These are phyloP conservation scores for Clarireedia paspali DNA, from an alignment of 2,329 filamentous ascomycete species.

Conservation along the genomic window DNA sequence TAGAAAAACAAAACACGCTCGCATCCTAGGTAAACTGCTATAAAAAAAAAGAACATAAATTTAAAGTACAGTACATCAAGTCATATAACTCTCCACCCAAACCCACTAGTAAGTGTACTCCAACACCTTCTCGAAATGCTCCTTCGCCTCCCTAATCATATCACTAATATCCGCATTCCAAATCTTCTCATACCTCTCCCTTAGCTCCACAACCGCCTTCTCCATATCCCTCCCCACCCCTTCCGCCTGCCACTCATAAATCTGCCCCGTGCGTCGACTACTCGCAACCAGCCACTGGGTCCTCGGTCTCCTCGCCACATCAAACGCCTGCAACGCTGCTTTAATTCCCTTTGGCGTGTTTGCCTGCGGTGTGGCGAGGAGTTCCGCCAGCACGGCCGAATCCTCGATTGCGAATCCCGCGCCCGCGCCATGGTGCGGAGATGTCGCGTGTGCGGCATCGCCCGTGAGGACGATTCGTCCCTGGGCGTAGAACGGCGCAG, in stretches of 20 bases:
- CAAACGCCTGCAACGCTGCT: conserved; percentile 39
- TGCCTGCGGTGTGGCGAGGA: conserved; percentile 38
- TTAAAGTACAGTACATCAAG: too few relatives aligned
- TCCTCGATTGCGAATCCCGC: conserved; percentile 50
- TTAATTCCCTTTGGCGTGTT: conserved; percentile 27
- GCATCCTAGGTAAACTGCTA: too few relatives aligned
- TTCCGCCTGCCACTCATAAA: conserved; percentile 32
- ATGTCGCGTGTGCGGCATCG: conserved; percentile 55
- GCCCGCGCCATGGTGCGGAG: conserved; percentile 51
- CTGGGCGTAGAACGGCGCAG: conserved; percentile 28
- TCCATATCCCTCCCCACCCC: conserved; percentile 29
- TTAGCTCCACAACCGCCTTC: conserved; percentile 33
- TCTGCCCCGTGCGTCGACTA: conserved; percentile 26
- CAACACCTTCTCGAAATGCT: not conserved
- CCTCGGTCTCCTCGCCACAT: conserved; percentile 33
- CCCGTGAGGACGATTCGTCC: conserved; percentile 41
- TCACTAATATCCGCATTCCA: conserved; percentile 26
- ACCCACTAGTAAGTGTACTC: too few relatives aligned
- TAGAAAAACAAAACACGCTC: too few relatives aligned
- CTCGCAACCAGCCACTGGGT: conserved; percentile 8
- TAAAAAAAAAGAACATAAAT: too few relatives aligned
- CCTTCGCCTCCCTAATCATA: not conserved
- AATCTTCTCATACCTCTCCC: conserved; percentile 35
- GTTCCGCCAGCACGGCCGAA: conserved; percentile 34
- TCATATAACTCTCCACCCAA: too few relatives aligned